Base-by-base conservation (phyloP, 2,329 filamentous ascomycete genomes). In the Aspergillus sp. region DNA sequence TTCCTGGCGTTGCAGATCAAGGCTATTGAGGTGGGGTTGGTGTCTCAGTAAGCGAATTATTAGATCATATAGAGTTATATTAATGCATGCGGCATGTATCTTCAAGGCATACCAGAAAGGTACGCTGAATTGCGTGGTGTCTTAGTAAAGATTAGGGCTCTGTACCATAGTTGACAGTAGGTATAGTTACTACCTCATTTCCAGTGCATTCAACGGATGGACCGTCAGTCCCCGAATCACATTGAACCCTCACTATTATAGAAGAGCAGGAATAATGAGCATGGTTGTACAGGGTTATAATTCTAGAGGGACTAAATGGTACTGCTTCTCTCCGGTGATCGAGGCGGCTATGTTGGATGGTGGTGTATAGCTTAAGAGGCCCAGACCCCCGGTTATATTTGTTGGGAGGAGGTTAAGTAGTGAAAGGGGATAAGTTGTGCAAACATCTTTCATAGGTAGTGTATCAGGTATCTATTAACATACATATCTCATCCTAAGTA, bases 1-100 rank as follows among this genome's bases (percentile, higher is more conserved):
- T 71, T 80, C 56, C 64, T 85, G 63, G 82, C 82, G 1, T 68
- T 85, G 61, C 81, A 83, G 67, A 84, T 84, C 57, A 82, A 81
- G 66, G 82, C 77, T 2, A 65, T 76, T 17, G 79, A 82, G 63
- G 71, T 72, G 54, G 80, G 80, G 0, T 61, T 82, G 54, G 61
- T 63, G 5, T 50, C 41, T 23, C 34, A 57, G 45, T 60, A 5
- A 43, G n/a, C 9, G 17, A 54, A 7, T 30, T 38, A 31, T 55
- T 28, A 47, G 45, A 47, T 19, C 7, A 55, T 1, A 30, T 30
- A 46, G 53, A 34, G 43, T 28, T 25, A 34, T 23, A 43, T 9
- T 38, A 22, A 15, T 25, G 31, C 15, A 54, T 15, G 15, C 17
- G 19, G 22, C 38, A 30, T 51, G 8, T 28, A 7, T 23, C 46